Evolutionary conservation across 2,329 filamentous ascomycete genomes (phyloP), one percentile per base, ranked within the genome.

Genomic region (Fusarium newnesense): DNA sequence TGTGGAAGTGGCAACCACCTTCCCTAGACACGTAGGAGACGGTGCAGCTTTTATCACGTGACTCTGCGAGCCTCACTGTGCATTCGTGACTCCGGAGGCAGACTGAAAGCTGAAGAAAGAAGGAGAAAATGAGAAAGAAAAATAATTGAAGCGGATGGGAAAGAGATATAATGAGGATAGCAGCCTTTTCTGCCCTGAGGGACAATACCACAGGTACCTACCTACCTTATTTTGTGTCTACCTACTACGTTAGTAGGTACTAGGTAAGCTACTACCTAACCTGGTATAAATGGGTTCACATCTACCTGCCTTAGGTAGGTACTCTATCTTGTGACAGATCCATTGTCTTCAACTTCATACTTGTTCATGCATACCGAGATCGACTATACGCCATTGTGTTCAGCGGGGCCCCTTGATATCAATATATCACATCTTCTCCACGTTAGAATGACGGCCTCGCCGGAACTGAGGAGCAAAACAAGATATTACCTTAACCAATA

Each of bases 11-110:
- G 28, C 21, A 24, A 18, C 28, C 28, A 32, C 21, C 47, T 34
- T n/a, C 49, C 50, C 15, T 40, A 21, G 46, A 16, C 24, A 24
- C 24, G 24, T 24, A 24, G 24, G 24, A 46, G 39, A 21, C 18
- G 64, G 42, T 46, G 42, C 24, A 30, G 15, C 6, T 4, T 4
- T 16, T 28, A 10, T 46, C 70, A 73, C 64, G 64, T 67, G 64
- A 60, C 42, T 10, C 16, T 0, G 4, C 10, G 13, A 28, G 19
- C 32, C 24, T 24, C 24, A 24, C 24, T 24, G 24, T 24, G 24
- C 24, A 37, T 15, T 26, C 26, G 26, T 34, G 21, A 18, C 21
- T 16, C 21, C 16, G 21, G 11, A 34, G 32, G 16, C 15, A 15
- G 18, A 34, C 18, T 15, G 21, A 52, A 54, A 39, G 19, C 26